Evolutionary conservation across 1,284 basidiomycete species (phyloP).

Genomic region (Tausonia pullulans): DNA sequence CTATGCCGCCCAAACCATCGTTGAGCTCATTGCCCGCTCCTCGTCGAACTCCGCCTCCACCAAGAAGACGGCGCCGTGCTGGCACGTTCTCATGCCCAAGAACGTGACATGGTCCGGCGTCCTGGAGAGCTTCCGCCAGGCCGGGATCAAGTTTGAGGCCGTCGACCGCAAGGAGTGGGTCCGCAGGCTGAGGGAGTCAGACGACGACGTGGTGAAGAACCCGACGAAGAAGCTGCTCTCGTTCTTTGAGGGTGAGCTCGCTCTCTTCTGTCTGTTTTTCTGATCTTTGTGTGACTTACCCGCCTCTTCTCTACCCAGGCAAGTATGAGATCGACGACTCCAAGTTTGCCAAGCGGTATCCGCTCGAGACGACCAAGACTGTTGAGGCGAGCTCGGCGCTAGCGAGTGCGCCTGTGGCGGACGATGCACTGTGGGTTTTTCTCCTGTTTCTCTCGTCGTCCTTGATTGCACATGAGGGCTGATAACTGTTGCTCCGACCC

Average conservation of each 20-base stretch:
- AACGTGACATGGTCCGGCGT: conserved; percentile 44
- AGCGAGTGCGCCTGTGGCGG: conserved; percentile 25
- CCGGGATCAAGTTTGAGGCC: conserved; percentile 60
- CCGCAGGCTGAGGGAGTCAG: conserved; percentile 35
- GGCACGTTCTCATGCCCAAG: conserved; percentile 54
- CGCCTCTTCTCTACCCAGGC: not conserved
- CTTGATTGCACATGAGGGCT: no score
- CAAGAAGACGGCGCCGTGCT: conserved; percentile 38
- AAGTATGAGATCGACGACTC: conserved; percentile 26
- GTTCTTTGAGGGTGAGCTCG: conserved; percentile 29
- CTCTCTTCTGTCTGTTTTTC: not conserved
- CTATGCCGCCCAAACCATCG: conserved; percentile 43
- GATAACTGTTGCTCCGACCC: no score
- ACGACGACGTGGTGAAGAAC: conserved; percentile 39
- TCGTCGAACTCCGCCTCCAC: conserved; percentile 14
- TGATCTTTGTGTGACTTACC: not conserved
- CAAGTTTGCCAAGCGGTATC: conserved; percentile 20
- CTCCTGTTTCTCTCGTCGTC: no score
- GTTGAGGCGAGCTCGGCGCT: conserved; percentile 24
- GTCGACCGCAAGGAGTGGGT: conserved; percentile 53
- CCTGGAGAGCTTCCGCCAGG: conserved; percentile 47
- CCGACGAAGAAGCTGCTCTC: conserved; percentile 43
- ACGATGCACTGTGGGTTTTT: conserved; percentile 19
- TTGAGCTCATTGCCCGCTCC: conserved; percentile 38
- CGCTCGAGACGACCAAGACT: conserved; percentile 24